Evolutionary conservation across 805 yeast genomes (phyloP).

Genomic region (Metschnikowia sp.): DNA sequence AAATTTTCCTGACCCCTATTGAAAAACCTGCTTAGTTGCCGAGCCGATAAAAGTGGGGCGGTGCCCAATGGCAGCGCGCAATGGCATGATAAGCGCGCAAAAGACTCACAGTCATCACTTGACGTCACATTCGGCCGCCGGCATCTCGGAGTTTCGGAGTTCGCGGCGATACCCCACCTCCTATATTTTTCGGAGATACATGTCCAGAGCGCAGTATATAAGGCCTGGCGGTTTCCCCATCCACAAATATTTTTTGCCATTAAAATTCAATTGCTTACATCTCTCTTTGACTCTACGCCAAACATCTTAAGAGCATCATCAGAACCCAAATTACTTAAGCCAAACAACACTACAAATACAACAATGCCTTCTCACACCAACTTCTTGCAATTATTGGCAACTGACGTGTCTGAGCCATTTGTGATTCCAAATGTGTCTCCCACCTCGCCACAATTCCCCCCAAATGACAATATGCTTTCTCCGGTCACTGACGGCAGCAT

Average conservation of each 20-base stretch:
- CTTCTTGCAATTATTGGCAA: constrained; percentile 50
- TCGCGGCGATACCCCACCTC: constrained; percentile 13
- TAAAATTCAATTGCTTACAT: neutral
- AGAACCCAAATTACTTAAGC: neutral
- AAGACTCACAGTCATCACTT: constrained; percentile 5
- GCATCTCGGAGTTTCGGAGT: constrained; percentile 16
- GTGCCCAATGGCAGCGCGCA: constrained; percentile 1
- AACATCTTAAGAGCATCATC: neutral
- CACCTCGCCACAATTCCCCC: constrained; percentile 28
- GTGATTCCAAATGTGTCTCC: constrained; percentile 65
- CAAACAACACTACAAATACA: neutral
- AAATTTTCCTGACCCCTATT: too few relatives aligned
- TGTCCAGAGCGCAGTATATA: constrained; percentile 16
- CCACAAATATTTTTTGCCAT: neutral
- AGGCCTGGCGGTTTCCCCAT: neutral
- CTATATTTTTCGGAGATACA: constrained; percentile 17
- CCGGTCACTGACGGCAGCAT: constrained; percentile 14
- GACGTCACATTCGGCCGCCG: constrained; percentile 15
- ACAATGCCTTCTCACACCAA: constrained; percentile 20
- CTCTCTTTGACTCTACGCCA: neutral
- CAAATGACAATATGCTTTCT: constrained; percentile 7
- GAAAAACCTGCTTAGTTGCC: neutral
- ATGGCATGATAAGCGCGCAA: constrained; percentile 7
- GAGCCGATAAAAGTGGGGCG: neutral
- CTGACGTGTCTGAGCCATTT: constrained; percentile 59